Evolutionary conservation across 164 flowering plant species (phyloP).

Genomic region (Magnolia officinalis): DNA sequence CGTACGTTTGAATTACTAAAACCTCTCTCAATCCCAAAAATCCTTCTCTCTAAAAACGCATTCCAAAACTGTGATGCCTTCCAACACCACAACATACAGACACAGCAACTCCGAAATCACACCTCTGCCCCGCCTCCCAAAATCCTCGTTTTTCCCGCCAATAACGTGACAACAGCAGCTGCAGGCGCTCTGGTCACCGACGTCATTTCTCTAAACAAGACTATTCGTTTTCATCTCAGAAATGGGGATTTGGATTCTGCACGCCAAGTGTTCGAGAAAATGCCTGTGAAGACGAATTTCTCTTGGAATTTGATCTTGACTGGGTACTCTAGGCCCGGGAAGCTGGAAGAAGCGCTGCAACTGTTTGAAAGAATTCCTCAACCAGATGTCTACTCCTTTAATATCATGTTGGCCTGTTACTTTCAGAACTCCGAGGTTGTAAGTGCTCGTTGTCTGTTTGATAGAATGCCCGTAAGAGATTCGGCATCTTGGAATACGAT

Average conservation of each 20-base stretch:
- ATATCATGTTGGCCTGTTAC: slow-evolving; percentile 28
- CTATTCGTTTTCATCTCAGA: slow-evolving; percentile 14
- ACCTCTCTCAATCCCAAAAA: slow-evolving; percentile 13
- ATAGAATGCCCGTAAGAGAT: slow-evolving; percentile 23
- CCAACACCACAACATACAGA: background rate
- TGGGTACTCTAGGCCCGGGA: slow-evolving; percentile 25
- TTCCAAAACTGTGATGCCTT: slow-evolving; percentile 17
- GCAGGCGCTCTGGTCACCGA: background rate
- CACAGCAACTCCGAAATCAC: background rate
- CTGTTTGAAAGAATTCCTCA: slow-evolving; percentile 26
- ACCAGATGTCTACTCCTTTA: slow-evolving; percentile 22
- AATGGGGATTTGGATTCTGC: slow-evolving; percentile 18
- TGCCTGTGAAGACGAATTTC: slow-evolving; percentile 17
- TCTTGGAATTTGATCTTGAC: slow-evolving; percentile 24
- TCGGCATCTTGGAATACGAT: slow-evolving; percentile 8
- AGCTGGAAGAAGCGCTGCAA: slow-evolving; percentile 17
- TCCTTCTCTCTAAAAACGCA: slow-evolving; percentile 9
- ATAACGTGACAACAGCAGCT: slow-evolving; percentile 8
- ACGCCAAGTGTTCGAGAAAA: slow-evolving; percentile 17
- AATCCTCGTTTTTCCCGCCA: slow-evolving; percentile 16
- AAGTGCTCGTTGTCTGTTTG: slow-evolving; percentile 20
- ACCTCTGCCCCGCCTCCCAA: background rate
- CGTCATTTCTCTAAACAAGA: slow-evolving; percentile 15
- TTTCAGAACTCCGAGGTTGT: slow-evolving; percentile 16
- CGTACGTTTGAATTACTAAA: background rate